Percentiles rank a stretch among this genome's conserved stretches.
phyloP scores from a whole-genome alignment of 192 early-diverging fungal species.

The Gaertneriomyces sp. region DNA sequence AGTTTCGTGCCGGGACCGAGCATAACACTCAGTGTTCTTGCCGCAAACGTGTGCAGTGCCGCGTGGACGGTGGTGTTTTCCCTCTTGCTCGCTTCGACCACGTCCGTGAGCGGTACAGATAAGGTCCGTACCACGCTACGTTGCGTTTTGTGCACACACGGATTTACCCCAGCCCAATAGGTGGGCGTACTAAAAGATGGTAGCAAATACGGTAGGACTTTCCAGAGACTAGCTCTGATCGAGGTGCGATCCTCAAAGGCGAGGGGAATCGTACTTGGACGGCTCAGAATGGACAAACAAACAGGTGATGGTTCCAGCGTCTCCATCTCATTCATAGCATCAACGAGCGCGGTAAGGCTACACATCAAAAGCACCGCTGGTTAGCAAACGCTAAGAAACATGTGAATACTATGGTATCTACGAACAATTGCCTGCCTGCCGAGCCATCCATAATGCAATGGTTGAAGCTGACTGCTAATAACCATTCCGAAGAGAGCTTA shows the following conservation, averaged over 20 bases:
- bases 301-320: not conserved
- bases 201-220: not conserved
- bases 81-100: conserved; percentile 2
- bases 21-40: not conserved
- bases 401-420: not conserved
- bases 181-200: not conserved
- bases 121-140: not conserved
- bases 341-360: not conserved
- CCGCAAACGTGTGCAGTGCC: not conserved
- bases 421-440: conserved; percentile 1
- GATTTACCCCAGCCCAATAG: not conserved
- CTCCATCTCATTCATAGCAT: not conserved
- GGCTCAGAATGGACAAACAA: not conserved
- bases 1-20: not conserved
- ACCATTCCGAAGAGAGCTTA: not conserved
- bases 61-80: not conserved
- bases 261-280: conserved; percentile 3
- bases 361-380: not conserved
- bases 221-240: not conserved
- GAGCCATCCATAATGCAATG: conserved; percentile 4
- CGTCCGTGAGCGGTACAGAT: not conserved
- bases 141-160: not conserved
- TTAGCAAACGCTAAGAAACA: not conserved
- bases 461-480: not conserved
- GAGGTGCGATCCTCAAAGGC: not conserved